Base-by-base conservation (phyloP, 768 basidiomycete genomes). In the Kwoniella pini region DNA sequence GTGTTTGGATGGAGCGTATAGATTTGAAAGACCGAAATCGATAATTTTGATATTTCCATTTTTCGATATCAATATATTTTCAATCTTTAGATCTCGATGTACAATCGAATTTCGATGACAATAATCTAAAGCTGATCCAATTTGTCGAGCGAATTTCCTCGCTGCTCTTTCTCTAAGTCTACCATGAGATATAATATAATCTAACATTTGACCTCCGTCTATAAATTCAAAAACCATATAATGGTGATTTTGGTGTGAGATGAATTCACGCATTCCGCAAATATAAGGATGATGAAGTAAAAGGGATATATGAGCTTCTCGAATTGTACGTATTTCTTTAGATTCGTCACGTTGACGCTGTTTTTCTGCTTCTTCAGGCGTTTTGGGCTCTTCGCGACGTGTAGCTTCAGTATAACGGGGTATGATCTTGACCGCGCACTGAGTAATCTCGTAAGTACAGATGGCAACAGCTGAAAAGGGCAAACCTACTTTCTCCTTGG, bases 161-260 rank as follows among this genome's bases (percentile, higher is more conserved):
- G 96, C 96, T 39, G 93, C 91, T 57, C 95, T 85, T 80, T 98
- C 96, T 45, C 96, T 84, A 60, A 98, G 84, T 31, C 96, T 84
- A 17, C 96, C 96, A 72, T 99, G 96, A 71, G 90, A 90, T 81
- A 99, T 99, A 81, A 99, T 98, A 79, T 95, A 99, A 84, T 99
- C 96, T 67, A 99, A 86, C 91, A 99, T 93, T 83, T 99, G 96
- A 0, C 96, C 96, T 30, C 96, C 96, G 69, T 93, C 95, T 80
- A 98, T 91, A 78, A 96, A 97, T 79, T 99, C 96, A 77, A 90
- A 92, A 10, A 97, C 91, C 92, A 99, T 97, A 82, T 98, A 99
- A 81, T 98, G 97, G 80, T 99, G 94, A 72, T 99, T 88, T 62
- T 91, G 90, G 80, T 97, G 95, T 24, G 93, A 82, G 76, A 97